Conservation (phyloP, 2,329 filamentous ascomycete species). For the Trichoderma gracile region DNA sequence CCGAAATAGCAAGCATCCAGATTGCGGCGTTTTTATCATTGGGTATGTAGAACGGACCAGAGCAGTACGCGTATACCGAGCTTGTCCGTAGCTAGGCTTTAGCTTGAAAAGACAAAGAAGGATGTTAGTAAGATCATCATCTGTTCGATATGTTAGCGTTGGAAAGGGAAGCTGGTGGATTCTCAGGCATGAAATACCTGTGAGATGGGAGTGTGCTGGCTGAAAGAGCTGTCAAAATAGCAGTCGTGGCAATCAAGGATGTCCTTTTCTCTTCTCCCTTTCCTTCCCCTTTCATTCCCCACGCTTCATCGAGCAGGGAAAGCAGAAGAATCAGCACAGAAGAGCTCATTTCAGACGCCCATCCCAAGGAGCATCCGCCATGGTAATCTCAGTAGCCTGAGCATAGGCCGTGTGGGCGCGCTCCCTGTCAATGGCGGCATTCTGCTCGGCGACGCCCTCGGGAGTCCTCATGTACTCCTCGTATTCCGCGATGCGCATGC, state of each 20-base stretch:
- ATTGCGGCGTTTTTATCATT: not conserved
- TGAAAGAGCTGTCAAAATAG: not conserved
- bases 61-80: not conserved
- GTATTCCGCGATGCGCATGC: constrained; percentile 53
- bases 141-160: not conserved
- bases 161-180: not conserved
- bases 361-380: constrained; percentile 22
- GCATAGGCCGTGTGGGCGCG: constrained; percentile 24
- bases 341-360: not conserved
- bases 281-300: not conserved
- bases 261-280: not conserved
- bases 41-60: not conserved
- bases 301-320: not conserved
- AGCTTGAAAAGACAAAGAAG: not conserved
- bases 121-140: not conserved
- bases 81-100: not conserved
- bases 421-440: constrained; percentile 32
- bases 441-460: constrained; percentile 35
- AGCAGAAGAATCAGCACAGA: not conserved
- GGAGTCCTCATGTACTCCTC: constrained; percentile 44
- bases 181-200: not conserved
- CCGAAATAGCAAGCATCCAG: not conserved
- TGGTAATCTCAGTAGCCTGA: constrained; percentile 23
- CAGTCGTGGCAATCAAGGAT: not conserved
- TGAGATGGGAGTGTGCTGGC: not conserved